A percentile compares a stretch with the other conserved stretches of the same genome.
phyloP scores from a whole-genome alignment of 139 green algal species.

The Pleodorina starrii region DNA sequence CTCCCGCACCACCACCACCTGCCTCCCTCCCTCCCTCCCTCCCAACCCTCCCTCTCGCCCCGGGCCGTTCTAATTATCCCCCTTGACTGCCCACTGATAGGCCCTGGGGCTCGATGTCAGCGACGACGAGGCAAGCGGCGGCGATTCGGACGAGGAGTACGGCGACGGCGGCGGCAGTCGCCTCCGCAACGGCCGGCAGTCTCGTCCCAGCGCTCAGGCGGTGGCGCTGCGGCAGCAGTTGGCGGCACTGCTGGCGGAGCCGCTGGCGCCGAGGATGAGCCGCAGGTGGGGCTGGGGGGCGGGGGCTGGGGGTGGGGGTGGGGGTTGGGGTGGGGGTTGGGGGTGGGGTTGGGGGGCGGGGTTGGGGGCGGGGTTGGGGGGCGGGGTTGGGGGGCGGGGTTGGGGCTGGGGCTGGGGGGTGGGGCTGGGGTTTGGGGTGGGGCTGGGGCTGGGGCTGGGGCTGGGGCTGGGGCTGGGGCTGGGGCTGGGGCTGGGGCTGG shows the following conservation, averaged over 20 bases:
- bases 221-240: constrained; percentile 47
- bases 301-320: background rate
- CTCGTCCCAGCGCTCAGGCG: constrained; percentile 15
- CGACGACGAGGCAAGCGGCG: constrained; percentile 58
- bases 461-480: no score
- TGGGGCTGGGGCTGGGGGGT: background rate
- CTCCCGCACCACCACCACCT: no score
- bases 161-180: background rate
- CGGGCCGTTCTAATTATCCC: no score
- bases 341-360: no score
- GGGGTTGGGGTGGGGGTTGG: no score
- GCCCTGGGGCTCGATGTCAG: constrained; percentile 45
- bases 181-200: background rate
- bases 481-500: no score
- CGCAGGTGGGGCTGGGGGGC: background rate
- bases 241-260: constrained; percentile 51
- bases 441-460: no score
- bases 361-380: no score
- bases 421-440: no score
- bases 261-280: constrained; percentile 55
- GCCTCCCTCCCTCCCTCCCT: background rate
- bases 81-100: no score
- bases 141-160: constrained; percentile 23
- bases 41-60: constrained; percentile 15
- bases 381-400: background rate